These are phyloP conservation scores for Colletotrichum tropicale DNA, from an alignment of 2,329 filamentous ascomycete species.

Conservation along the genomic window DNA sequence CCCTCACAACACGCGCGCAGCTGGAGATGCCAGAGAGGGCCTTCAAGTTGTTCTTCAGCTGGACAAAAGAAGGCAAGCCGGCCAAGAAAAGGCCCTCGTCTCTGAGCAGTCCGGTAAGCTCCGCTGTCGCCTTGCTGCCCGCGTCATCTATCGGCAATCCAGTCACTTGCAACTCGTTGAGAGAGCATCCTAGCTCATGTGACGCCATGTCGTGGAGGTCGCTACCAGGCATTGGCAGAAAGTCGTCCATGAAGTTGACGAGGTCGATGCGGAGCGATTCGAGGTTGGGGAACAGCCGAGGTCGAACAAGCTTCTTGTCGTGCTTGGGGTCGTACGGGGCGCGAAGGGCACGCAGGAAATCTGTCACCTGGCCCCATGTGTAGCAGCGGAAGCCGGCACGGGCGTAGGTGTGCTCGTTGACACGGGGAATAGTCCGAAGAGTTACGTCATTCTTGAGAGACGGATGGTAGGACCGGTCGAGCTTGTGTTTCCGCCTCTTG, in stretches of 20 bases:
- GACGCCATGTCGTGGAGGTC: slow-evolving; percentile 58
- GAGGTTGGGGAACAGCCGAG: slow-evolving; percentile 52
- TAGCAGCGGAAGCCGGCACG: slow-evolving; percentile 60
- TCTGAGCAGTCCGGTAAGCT: slow-evolving; percentile 56
- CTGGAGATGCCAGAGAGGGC: slow-evolving; percentile 42
- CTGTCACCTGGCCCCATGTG: slow-evolving; percentile 57
- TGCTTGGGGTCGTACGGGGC: slow-evolving; percentile 52
- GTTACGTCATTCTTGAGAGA: slow-evolving; percentile 44
- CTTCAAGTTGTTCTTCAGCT: slow-evolving; percentile 42
- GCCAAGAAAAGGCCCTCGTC: slow-evolving; percentile 58
- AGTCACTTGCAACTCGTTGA: slow-evolving; percentile 58
- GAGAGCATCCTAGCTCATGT: slow-evolving; percentile 56
- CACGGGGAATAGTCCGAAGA: slow-evolving; percentile 46
- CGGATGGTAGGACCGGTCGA: slow-evolving; percentile 46
- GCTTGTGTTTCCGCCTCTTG: slow-evolving; percentile 39
- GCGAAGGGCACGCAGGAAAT: slow-evolving; percentile 56
- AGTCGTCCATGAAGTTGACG: slow-evolving; percentile 56
- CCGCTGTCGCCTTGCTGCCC: slow-evolving; percentile 49
- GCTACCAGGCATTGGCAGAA: slow-evolving; percentile 48
- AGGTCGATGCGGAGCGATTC: slow-evolving; percentile 55
- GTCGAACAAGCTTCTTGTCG: slow-evolving; percentile 33
- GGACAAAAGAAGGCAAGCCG: slow-evolving; percentile 47
- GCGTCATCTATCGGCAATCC: slow-evolving; percentile 55
- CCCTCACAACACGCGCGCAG: slow-evolving; percentile 49
- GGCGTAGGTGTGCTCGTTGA: slow-evolving; percentile 49